Evolutionary conservation across 2,329 filamentous ascomycete genomes (phyloP), one percentile per base, ranked within the genome.

Genomic region (Cytospora mali): DNA sequence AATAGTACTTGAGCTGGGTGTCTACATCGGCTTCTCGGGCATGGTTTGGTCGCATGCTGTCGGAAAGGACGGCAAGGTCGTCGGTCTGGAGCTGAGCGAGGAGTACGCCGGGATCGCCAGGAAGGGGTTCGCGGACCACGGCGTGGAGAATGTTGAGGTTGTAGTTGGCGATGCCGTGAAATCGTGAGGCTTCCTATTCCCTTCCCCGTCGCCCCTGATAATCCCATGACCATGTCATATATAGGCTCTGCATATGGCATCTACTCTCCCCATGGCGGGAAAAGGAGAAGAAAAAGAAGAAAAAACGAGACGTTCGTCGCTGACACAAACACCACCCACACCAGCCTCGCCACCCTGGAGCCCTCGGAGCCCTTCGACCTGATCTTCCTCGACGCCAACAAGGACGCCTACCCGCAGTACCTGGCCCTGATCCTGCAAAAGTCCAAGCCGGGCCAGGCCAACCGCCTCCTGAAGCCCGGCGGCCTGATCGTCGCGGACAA

Each of bases 401-500:
- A 84, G 72, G 72, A 75, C 0, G 80, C 78, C n/a, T 84, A 84
- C 68, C 77, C 79, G 0, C 69, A 68, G 7, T 84, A 84, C 69
- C 74, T 84, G 42, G 69, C 72, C 23, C 73, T 76, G 31, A 77
- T 84, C 58, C 73, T 84, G 16, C 73, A 72, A 21, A 69, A 72
- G 55, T 84, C 81, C 6, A 69, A 68, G 55, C 75, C 80, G 1
- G 75, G 74, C 2, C 65, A 67, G 6, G 21, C 69, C 3, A 68
- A 66, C 16, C 76, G 81, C 7, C 75, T 86, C 28, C 75, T 86
- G 46, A 75, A 78, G 1, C 70, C 75, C 10, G 81, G 79, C 9
- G 82, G 81, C 0, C 72, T 85, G 61, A 80, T 86, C 64, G 72
- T 85, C 16, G 82, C 80, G 1, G 84, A 86, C 69, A 86, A 86